These are phyloP conservation scores for Cladophialophora chaetospira DNA, from an alignment of 2,329 filamentous ascomycete species.

Conservation along the genomic window DNA sequence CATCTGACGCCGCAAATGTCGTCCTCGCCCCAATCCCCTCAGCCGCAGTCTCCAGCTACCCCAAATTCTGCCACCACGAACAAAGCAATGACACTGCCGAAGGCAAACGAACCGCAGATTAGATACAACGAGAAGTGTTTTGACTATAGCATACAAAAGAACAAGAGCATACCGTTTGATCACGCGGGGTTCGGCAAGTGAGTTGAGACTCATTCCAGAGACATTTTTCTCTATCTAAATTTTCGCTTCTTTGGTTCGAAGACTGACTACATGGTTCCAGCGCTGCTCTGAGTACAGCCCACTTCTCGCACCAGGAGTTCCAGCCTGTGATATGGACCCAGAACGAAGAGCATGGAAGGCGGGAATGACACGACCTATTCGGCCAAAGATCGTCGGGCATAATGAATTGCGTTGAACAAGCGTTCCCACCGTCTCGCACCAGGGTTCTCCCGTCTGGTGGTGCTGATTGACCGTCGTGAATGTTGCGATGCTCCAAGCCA, in stretches of 20 bases:
- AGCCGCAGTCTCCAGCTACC: conserved; percentile 14
- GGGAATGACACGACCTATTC: conserved; percentile 20
- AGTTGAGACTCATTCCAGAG: neutral
- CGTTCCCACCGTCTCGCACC: too few species aligned
- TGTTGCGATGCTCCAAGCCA: too few species aligned
- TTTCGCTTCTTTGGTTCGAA: neutral
- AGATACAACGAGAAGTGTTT: conserved; percentile 23
- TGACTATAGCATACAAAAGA: conserved; percentile 13
- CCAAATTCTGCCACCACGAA: conserved; percentile 7
- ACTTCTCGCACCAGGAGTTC: conserved; percentile 50
- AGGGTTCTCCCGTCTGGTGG: too few species aligned
- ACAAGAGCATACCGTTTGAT: conserved; percentile 25
- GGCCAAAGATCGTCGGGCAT: too few species aligned
- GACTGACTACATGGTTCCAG: conserved; percentile 33
- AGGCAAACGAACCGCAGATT: conserved; percentile 19
- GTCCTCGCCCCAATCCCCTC: conserved; percentile 17
- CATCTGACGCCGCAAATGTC: conserved; percentile 15
- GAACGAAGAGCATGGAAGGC: conserved; percentile 36
- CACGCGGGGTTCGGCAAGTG: conserved; percentile 24
- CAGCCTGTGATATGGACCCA: conserved; percentile 50
- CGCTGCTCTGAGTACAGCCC: conserved; percentile 48
- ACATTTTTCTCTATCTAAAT: too few species aligned
- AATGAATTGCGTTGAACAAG: too few species aligned
- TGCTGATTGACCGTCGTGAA: too few species aligned
- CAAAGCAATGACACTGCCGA: neutral